Evolutionary conservation across 1,284 basidiomycete genomes (phyloP), one percentile per base, ranked within the genome.

Genomic region (Naganishia liquefaciens): DNA sequence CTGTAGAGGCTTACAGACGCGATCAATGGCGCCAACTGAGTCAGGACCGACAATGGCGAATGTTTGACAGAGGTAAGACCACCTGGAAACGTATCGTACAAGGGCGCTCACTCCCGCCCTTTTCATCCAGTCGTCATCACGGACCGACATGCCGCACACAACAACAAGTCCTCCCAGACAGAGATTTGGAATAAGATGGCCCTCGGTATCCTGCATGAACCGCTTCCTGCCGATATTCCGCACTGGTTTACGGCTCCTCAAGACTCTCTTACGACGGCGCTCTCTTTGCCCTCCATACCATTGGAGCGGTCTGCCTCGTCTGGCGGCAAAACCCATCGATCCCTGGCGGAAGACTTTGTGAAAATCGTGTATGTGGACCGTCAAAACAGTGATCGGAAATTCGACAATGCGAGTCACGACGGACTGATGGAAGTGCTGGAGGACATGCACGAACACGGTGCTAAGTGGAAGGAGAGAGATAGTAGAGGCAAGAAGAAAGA

Each of bases 311-410:
- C 40, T 15, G 52, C 61, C 30, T 54, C 53, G 23, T 49, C 65
- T 21, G 39, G 27, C 28, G 42, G 55, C 3, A 33, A 19, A 46
- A 28, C 43, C n/a, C 43, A 46, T 33, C 51, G 33, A 33, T 64
- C 44, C 54, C 65, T 67, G n/a, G 40, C 25, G 13, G 42, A 51
- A 4, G 54, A 46, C 5, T 54, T 51, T 25, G 50, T 67, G 25
- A 71, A 71, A 42, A 68, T 75, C 37, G 68, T 72, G 1, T 75
- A 74, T 63, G 67, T 75, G 5, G 72, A 75, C 65, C 64, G 73
- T 44, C 72, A 73, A 44, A 61, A 57, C 23, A 69, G 65, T 15
- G 62, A 70, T 64, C 43, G 69, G 25, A 66, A 63, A 47, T 53
- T 71, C 21, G 62, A 47, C 42, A 54, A 65, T 30, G 64, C 57